A percentile compares a stretch with the other conserved stretches of the same genome.
Conservation (phyloP, 768 basidiomycete genomes). For the Boletus edulis region DNA sequence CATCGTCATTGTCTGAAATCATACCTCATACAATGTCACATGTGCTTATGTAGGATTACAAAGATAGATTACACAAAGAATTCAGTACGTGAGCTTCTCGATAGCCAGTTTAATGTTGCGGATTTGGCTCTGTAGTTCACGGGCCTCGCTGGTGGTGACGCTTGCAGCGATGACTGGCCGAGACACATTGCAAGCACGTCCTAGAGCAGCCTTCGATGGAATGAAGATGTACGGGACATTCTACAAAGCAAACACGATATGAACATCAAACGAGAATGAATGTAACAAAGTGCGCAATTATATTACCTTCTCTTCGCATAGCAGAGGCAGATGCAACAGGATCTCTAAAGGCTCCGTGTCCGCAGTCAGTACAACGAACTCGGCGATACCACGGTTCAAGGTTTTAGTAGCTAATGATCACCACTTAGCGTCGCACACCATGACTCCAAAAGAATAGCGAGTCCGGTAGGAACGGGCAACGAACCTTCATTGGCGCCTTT, state of each 20-base stretch:
- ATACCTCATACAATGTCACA: slow-evolving; percentile 4
- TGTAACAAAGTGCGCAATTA: not conserved
- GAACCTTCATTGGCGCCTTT: slow-evolving; percentile 98
- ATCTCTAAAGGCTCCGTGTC: slow-evolving; percentile 99
- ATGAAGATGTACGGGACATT: slow-evolving; percentile 97
- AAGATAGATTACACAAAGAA: not conserved
- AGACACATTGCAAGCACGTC: slow-evolving; percentile 93
- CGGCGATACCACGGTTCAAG: slow-evolving; percentile 94
- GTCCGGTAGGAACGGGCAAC: slow-evolving; percentile 14
- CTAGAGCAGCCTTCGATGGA: slow-evolving; percentile 92
- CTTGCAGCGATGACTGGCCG: slow-evolving; percentile 94
- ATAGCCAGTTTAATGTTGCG: slow-evolving; percentile 79
- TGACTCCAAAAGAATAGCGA: not conserved
- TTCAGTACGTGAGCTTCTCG: slow-evolving; percentile 59
- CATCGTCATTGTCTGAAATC: not conserved
- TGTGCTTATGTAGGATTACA: slow-evolving; percentile 12
- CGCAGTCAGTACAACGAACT: slow-evolving; percentile 94
- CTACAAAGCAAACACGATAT: slow-evolving; percentile 36
- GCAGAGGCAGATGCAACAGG: slow-evolving; percentile 90
- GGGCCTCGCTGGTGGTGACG: slow-evolving; percentile 94
- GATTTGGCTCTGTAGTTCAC: slow-evolving; percentile 89
- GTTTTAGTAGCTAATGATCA: slow-evolving; percentile 83
- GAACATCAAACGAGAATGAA: not conserved
- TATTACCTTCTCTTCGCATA: slow-evolving; percentile 95
- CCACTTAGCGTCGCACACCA: slow-evolving; percentile 6